Evolutionary conservation across 2,329 filamentous ascomycete species (phyloP), one percentile per base, ranked within the genome.

Genomic region (Calonectria pauciramosa): DNA sequence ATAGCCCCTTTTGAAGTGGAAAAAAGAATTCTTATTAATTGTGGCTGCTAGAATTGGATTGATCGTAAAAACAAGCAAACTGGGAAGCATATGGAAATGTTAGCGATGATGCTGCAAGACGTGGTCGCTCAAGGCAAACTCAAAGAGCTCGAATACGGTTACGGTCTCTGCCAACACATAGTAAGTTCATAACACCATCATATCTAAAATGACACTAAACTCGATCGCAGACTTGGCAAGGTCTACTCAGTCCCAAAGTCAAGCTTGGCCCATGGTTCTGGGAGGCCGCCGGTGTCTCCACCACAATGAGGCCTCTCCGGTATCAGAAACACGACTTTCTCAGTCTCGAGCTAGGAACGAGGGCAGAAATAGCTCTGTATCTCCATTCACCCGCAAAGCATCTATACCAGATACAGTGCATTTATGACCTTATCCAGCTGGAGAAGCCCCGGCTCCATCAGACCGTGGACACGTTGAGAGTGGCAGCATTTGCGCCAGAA

Each of bases 211-310:
- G 13, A 5, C 9, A 6, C 20, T 28, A 0, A 13, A 1, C 18
- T 2, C 2, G 36, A 32, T 76, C 1, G 75, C 5, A 81, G 79
- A 69, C 74, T 1, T 71, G 76, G 4, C 67, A 75, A 6, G 78
- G 76, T n/a, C 71, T 80, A 7, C n/a, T 80, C 0, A 79, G 78
- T 16, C 74, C 77, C 1, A 52, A 47, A 1, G 70, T 81, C 20
- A 69, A 72, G 9, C 26, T 81, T 0, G 79, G 76, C 2, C 52
- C 65, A 0, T 81, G 79, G 79, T 81, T 81, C 41, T 81, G 78
- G 78, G 70, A 81, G 36, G 52, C 63, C 2, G 13, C 60, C 2
- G 60, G 63, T 11, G n/a, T 28, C 0, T 66, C 66, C 41, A 64
- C 67, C 6, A 76, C 47, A 4, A 70, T 71, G 4, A 73, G 79